phyloP scores from a whole-genome alignment of 352 stramenopile genomes.

The Halophytophthora polymorphica region DNA sequence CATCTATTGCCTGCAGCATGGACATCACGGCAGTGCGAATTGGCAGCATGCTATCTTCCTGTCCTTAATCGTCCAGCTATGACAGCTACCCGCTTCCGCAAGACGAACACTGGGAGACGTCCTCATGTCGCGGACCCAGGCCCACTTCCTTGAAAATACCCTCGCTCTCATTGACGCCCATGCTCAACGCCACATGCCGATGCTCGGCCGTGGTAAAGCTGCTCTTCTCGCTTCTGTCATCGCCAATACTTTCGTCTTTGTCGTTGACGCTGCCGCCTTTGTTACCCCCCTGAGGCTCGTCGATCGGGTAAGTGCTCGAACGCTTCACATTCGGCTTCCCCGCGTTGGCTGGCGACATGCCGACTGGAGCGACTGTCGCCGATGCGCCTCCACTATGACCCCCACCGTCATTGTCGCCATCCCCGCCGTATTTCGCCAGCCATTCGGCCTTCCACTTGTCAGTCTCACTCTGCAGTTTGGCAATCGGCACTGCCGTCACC shows the following conservation, averaged over 20 bases:
- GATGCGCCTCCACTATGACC: too few species aligned
- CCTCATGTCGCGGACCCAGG: slow-evolving; percentile 8
- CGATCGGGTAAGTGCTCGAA: slow-evolving; percentile 4
- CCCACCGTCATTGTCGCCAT: background rate
- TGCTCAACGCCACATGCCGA: slow-evolving; percentile 11
- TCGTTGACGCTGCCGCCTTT: background rate
- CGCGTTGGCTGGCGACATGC: too few species aligned
- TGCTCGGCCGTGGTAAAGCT: background rate
- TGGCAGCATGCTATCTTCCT: too few species aligned
- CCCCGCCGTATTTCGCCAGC: too few species aligned
- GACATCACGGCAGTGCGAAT: too few species aligned
- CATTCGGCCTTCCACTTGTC: too few species aligned
- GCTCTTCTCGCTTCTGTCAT: background rate
- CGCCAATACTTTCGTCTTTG: too few species aligned
- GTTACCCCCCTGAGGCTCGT: background rate
- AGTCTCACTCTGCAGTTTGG: too few species aligned
- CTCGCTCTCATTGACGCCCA: slow-evolving; percentile 50
- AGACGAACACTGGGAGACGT: background rate
- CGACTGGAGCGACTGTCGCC: too few species aligned
- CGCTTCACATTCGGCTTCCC: slow-evolving; percentile 1
- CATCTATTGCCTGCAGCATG: too few species aligned
- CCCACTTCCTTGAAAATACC: slow-evolving; percentile 45
- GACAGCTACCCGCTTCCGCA: background rate
- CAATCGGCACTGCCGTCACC: too few species aligned
- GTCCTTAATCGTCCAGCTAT: background rate